Evolutionary conservation across 164 flowering plant species (phyloP).

Genomic region (Euptelea pleiosperma): DNA sequence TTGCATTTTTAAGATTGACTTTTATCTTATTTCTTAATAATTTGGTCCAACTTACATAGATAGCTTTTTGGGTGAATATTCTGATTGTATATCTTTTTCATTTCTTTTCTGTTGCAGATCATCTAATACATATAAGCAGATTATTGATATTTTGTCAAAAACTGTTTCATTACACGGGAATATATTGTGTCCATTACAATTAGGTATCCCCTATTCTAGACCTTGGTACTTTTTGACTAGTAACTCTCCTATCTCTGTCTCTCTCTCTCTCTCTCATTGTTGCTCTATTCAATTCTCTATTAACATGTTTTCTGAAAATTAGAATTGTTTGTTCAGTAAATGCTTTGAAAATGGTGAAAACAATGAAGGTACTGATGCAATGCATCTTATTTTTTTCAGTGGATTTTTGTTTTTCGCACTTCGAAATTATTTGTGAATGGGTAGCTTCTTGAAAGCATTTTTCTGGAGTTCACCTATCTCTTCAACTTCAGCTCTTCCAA

Average conservation of each 20-base stretch:
- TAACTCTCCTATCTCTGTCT: no score
- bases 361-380: no score
- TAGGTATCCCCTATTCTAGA: conserved; percentile 93
- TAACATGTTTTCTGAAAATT: no score
- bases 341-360: background rate
- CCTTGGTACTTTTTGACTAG: conserved; percentile 98
- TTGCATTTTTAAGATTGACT: background rate
- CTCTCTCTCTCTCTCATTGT: conserved; percentile 6
- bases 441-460: no score
- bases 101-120: conserved; percentile 44
- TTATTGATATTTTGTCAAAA: conserved; percentile 58
- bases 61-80: background rate
- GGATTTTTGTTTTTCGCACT: no score
- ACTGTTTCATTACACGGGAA: conserved; percentile 65
- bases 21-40: background rate
- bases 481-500: background rate
- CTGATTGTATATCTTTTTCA: background rate
- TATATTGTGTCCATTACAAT: conserved; percentile 90
- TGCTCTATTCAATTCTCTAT: background rate
- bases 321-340: no score
- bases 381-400: no score
- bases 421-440: no score
- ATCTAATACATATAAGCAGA: conserved; percentile 74
- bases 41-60: no score
- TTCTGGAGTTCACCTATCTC: no score